These are phyloP conservation scores for Geranium rotundifolium DNA, from an alignment of 345 rosid genomes.

Conservation along the genomic window DNA sequence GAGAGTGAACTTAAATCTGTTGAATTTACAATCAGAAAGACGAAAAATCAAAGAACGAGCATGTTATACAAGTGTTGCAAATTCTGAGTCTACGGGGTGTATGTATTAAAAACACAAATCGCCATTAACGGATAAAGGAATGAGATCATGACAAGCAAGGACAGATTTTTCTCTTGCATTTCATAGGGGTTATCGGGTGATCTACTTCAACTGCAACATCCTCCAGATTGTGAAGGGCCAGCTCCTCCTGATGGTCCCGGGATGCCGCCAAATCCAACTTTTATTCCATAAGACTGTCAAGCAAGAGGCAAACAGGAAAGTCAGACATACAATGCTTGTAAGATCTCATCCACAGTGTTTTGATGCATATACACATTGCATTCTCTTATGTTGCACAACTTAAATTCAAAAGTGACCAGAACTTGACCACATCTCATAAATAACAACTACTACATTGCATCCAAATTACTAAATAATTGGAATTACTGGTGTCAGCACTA, in stretches of 20 bases:
- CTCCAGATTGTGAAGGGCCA: slow-evolving; percentile 74
- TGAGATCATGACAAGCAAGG: neutral
- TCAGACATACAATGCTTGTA: slow-evolving; percentile 7
- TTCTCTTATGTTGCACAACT: too few relatives aligned
- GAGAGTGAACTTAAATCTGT: too few relatives aligned
- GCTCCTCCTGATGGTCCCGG: slow-evolving; percentile 93
- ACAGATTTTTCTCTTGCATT: neutral
- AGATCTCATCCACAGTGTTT: neutral
- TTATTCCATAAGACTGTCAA: slow-evolving; percentile 81
- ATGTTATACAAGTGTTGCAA: neutral
- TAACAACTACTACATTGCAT: too few relatives aligned
- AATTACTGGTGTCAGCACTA: too few relatives aligned
- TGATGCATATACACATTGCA: too few relatives aligned
- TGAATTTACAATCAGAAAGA: neutral
- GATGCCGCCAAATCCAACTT: slow-evolving; percentile 92
- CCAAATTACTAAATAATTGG: too few relatives aligned
- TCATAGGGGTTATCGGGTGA: neutral
- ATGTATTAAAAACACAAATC: neutral
- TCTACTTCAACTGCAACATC: slow-evolving; percentile 64
- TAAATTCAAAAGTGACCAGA: too few relatives aligned
- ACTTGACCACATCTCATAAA: too few relatives aligned
- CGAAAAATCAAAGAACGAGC: neutral
- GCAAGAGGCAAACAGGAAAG: neutral
- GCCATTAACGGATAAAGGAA: neutral
- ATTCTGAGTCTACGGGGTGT: neutral